A percentile compares a stretch with the other conserved stretches of the same genome.
Evolutionary conservation across 768 basidiomycete genomes (phyloP).

Genomic region (Boletus sensibilis): DNA sequence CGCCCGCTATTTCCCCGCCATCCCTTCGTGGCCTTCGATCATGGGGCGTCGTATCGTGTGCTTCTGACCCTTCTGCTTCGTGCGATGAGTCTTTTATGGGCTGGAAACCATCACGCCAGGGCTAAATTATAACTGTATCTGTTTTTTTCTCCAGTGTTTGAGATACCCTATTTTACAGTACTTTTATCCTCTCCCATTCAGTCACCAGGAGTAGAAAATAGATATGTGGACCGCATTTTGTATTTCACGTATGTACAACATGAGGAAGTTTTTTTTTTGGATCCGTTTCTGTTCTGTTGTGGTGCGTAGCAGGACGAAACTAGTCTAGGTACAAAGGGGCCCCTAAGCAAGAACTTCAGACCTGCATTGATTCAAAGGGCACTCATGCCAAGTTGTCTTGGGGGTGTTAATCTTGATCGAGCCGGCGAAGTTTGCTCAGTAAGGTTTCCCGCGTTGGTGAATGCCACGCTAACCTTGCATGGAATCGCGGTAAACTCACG

Average conservation of each 20-base stretch:
- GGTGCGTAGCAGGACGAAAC: too few species aligned
- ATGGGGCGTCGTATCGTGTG: slow-evolving; percentile 20
- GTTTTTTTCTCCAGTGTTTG: neutral
- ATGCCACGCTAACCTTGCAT: neutral
- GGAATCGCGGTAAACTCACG: neutral
- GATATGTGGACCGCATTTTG: neutral
- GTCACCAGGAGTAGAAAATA: neutral
- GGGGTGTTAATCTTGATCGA: neutral
- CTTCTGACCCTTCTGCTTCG: slow-evolving; percentile 34
- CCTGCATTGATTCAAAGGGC: neutral
- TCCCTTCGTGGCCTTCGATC: slow-evolving; percentile 15
- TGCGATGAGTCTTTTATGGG: slow-evolving; percentile 61
- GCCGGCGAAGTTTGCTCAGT: neutral
- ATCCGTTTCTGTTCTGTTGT: too few species aligned
- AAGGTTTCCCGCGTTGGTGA: neutral
- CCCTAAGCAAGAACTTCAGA: neutral
- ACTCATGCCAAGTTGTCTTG: neutral
- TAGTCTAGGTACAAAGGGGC: too few species aligned
- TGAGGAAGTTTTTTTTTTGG: neutral
- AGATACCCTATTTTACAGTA: neutral
- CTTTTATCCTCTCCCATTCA: neutral
- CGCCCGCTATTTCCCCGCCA: slow-evolving; percentile 22
- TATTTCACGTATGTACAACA: slow-evolving; percentile 8
- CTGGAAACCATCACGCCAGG: slow-evolving; percentile 51
- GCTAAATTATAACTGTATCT: slow-evolving; percentile 16